phyloP scores from a whole-genome alignment of 805 yeast species.

The Tanozyma kutaoensis region DNA sequence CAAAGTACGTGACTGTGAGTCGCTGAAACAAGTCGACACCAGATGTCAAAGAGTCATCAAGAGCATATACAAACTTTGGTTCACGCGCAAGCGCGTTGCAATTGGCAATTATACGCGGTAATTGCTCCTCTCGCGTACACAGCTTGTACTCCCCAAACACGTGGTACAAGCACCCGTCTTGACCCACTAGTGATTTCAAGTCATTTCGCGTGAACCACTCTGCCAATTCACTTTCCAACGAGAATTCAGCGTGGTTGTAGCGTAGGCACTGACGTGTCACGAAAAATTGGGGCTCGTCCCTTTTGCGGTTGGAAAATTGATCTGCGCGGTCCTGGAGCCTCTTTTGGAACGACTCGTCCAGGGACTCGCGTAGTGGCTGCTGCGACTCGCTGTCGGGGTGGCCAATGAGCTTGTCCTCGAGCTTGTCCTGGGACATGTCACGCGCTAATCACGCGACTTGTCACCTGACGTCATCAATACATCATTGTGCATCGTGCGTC shows the following conservation, averaged over 20 bases:
- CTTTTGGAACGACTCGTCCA: constrained; percentile 28
- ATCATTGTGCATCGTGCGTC: too few relatives aligned
- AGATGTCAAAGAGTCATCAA: neutral
- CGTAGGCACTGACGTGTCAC: constrained; percentile 16
- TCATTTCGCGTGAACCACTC: constrained; percentile 27
- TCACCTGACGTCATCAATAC: too few relatives aligned
- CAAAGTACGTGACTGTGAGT: constrained; percentile 1
- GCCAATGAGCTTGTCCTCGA: constrained; percentile 34
- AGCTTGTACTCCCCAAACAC: constrained; percentile 5
- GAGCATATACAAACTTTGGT: neutral
- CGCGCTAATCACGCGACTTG: too few relatives aligned
- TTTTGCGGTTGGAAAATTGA: constrained; percentile 12
- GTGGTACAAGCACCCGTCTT: constrained; percentile 10
- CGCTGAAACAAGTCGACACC: neutral
- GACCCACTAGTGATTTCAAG: constrained; percentile 5
- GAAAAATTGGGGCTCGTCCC: constrained; percentile 12
- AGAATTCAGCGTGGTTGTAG: constrained; percentile 16
- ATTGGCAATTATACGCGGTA: neutral
- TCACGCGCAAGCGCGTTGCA: neutral
- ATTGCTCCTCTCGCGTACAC: too few relatives aligned
- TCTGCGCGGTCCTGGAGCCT: constrained; percentile 29
- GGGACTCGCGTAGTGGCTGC: constrained; percentile 13
- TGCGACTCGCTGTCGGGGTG: constrained; percentile 23
- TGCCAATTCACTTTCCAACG: constrained; percentile 15
- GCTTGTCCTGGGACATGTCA: too few relatives aligned